phyloP scores from a whole-genome alignment of 768 basidiomycete species.

The Termitomyces sp. region DNA sequence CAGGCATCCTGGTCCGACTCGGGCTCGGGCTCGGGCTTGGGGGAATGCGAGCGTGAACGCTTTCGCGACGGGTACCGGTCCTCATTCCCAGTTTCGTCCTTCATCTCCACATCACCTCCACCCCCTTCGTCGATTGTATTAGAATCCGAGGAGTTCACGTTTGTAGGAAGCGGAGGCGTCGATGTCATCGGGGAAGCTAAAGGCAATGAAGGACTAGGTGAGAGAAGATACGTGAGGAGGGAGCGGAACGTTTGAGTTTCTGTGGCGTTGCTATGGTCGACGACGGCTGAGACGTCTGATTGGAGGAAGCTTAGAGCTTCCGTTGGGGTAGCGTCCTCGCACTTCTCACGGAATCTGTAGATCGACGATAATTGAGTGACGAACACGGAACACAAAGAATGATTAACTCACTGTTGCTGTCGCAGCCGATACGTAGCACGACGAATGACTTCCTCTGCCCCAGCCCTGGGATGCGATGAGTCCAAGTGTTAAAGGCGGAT shows the following conservation, averaged over 20 bases:
- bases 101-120: conserved; percentile 3
- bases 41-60: conserved; percentile 36
- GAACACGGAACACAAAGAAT: neutral
- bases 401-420: conserved; percentile 57
- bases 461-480: conserved; percentile 37
- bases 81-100: conserved; percentile 17
- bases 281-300: conserved; percentile 61
- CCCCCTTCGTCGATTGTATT: neutral
- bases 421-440: conserved; percentile 59
- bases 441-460: conserved; percentile 56
- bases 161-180: neutral
- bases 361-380: neutral
- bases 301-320: conserved; percentile 70
- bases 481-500: neutral
- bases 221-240: conserved; percentile 59
- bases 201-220: conserved; percentile 24
- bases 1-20: conserved; percentile 23
- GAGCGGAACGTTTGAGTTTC: conserved; percentile 61
- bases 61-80: conserved; percentile 36
- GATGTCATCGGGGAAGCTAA: conserved; percentile 11
- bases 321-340: conserved; percentile 52
- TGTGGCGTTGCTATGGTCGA: conserved; percentile 58
- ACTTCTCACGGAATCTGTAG: conserved; percentile 76
- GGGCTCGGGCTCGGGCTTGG: conserved; percentile 15
- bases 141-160: neutral